Evolutionary conservation across 495 filamentous ascomycete genomes (phyloP).

Genomic region (Bathelium albidoporum): DNA sequence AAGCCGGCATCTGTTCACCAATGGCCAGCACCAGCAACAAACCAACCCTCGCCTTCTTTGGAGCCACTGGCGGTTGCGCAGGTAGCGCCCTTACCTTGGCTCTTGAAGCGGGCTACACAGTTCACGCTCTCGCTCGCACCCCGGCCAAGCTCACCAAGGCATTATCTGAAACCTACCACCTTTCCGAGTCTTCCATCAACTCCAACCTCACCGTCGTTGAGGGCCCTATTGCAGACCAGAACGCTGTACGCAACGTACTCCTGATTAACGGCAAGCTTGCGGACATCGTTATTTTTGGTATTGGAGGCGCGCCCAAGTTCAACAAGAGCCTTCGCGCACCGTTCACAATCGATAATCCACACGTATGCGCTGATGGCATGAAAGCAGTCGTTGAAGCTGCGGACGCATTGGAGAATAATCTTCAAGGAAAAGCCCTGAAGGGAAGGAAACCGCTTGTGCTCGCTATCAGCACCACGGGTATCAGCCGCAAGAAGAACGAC

Average conservation of each 20-base stretch:
- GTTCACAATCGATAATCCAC: conserved; percentile 10
- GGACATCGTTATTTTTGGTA: conserved; percentile 27
- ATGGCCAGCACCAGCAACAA: background rate
- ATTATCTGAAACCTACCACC: conserved; percentile 26
- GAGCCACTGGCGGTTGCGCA: conserved; percentile 45
- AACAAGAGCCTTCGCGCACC: conserved; percentile 23
- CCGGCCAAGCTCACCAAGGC: conserved; percentile 49
- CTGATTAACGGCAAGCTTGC: conserved; percentile 12
- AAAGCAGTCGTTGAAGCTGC: background rate
- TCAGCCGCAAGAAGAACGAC: conserved; percentile 39
- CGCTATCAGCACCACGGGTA: conserved; percentile 45
- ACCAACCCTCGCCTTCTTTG: conserved; percentile 44
- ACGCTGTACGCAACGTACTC: conserved; percentile 22
- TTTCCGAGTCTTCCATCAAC: conserved; percentile 15
- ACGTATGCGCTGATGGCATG: conserved; percentile 14
- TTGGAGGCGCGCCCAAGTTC: conserved; percentile 25
- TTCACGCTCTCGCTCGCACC: conserved; percentile 40
- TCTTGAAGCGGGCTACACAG: conserved; percentile 19
- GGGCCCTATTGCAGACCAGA: conserved; percentile 23
- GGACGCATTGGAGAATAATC: background rate
- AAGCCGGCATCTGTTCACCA: background rate
- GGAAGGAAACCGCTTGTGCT: conserved; percentile 36
- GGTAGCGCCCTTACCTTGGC: conserved; percentile 31
- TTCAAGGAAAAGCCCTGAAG: background rate
- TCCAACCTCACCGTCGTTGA: conserved; percentile 27